Evolutionary conservation across 768 basidiomycete genomes (phyloP).

Genomic region (Mycena capillaripes): DNA sequence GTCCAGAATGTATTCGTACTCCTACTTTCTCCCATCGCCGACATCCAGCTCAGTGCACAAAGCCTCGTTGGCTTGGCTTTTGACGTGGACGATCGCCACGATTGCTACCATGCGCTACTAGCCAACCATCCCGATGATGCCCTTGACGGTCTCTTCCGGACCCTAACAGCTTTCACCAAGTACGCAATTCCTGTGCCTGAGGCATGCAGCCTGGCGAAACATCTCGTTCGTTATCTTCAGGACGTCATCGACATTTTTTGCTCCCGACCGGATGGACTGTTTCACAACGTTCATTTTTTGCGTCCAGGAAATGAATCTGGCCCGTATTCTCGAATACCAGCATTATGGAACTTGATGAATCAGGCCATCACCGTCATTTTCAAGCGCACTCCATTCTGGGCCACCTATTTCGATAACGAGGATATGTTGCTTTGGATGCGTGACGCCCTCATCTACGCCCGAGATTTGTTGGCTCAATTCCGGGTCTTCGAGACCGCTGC

Average conservation of each 20-base stretch:
- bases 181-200: conserved; percentile 80
- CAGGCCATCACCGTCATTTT: conserved; percentile 87
- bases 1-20: conserved; percentile 74
- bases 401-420: conserved; percentile 80
- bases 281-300: conserved; percentile 70
- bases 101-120: conserved; percentile 88
- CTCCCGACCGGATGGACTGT: conserved; percentile 75
- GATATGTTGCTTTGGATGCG: conserved; percentile 99
- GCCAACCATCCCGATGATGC: conserved; percentile 74
- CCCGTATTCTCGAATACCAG: conserved; percentile 68
- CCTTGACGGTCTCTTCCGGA: conserved; percentile 78
- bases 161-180: conserved; percentile 74
- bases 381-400: conserved; percentile 87
- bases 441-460: conserved; percentile 94
- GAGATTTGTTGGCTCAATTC: conserved; percentile 88
- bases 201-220: conserved; percentile 90
- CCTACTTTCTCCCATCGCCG: conserved; percentile 86
- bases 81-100: conserved; percentile 89
- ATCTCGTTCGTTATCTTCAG: conserved; percentile 91
- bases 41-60: conserved; percentile 82
- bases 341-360: conserved; percentile 89
- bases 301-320: conserved; percentile 57
- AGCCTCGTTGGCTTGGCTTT: conserved; percentile 87
- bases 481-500: conserved; percentile 82
- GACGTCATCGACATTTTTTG: conserved; percentile 94